Conservation (phyloP, 192 early-diverging fungal genomes). For the Rhizoclosmatium globosum region DNA sequence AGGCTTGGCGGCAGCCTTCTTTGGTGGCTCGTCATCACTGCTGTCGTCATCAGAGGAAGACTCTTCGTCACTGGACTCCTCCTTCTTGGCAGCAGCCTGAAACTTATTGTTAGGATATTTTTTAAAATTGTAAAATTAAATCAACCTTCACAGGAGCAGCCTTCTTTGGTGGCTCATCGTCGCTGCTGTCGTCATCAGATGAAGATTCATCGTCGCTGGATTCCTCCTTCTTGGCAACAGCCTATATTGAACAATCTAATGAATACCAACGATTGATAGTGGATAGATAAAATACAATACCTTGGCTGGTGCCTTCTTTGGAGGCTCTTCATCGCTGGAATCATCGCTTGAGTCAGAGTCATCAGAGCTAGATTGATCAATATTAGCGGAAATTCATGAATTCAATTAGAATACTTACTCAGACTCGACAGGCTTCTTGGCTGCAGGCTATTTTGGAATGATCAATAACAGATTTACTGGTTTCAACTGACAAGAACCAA, state of each 20-base stretch:
- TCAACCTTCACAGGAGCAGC: conserved; percentile 23
- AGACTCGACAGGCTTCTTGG: conserved; percentile 10
- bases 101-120: background rate
- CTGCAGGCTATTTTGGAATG: background rate
- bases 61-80: conserved; percentile 34
- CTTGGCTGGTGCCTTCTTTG: conserved; percentile 32
- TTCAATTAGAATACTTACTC: background rate
- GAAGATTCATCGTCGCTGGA: conserved; percentile 15
- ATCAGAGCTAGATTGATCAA: background rate
- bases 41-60: conserved; percentile 26
- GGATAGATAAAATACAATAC: background rate
- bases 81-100: conserved; percentile 26
- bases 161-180: conserved; percentile 24
- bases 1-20: conserved; percentile 32
- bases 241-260: background rate
- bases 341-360: background rate
- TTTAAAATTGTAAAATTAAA: background rate
- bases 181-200: background rate
- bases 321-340: background rate
- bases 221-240: conserved; percentile 32
- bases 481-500: background rate
- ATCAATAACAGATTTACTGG: background rate
- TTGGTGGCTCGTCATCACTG: conserved; percentile 35
- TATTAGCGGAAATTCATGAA: background rate
- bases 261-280: background rate